Evolutionary conservation across 805 yeast species (phyloP), one percentile per base, ranked within the genome.

Genomic region (Lachancea fermentati): DNA sequence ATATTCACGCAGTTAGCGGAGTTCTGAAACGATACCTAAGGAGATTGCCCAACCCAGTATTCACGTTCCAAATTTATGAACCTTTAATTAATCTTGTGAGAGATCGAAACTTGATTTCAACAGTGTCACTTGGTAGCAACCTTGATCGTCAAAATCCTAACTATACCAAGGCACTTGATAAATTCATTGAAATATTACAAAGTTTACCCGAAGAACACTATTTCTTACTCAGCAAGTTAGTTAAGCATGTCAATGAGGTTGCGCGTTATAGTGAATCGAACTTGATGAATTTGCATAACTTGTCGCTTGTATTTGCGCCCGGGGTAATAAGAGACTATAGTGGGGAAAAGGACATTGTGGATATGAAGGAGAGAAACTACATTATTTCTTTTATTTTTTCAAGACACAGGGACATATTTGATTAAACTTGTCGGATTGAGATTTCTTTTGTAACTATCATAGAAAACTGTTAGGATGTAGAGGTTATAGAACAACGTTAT

Each of bases 241-340:
- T 83, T 36, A 65, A 65, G 33, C 98, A 93, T 67, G 67, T 93
- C 48, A 63, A 69, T 34, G 62, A 67, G 41, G 81, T 93, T 24
- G 75, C 78, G 30, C 59, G 66, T 19, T 68, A 71, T 56, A 69
- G 76, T 33, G 61, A 60, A 9, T 56, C 63, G 32, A 93, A 89
- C 58, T 72, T 89, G 59, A 93, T 93, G 98, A 85, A 75, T 31
- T 68, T 75, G 51, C 79, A 79, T 60, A 88, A 93, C 54, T 64
- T 93, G 39, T 81, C 96, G 0, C 86, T 93, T 32, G 96, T 91
- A 5, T 93, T 93, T 69, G 95, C 96, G 1, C 97, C 98, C 3
- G 87, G 96, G 5, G 65, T 93, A 32, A 81, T 88, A 0, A 72
- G 95, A 35, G 95, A 87, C 52, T 66, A 72, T 44, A 72, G 78